A percentile compares a stretch with the other conserved stretches of the same genome.
Conservation (phyloP, 2,329 filamentous ascomycete species). For the Dothideomycetes sp. region DNA sequence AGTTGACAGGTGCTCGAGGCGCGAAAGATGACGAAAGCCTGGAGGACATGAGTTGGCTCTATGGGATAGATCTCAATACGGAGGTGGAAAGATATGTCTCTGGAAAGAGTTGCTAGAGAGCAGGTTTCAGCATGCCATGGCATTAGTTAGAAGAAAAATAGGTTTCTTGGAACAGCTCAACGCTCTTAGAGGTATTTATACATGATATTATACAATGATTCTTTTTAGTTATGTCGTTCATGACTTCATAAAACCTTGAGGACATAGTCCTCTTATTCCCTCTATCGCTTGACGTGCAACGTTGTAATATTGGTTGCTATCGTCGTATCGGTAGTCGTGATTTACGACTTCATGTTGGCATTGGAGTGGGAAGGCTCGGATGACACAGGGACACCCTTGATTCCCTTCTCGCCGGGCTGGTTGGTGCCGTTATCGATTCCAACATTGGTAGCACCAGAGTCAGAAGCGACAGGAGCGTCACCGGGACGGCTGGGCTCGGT, state of each 20-base stretch:
- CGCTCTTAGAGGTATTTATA: no score
- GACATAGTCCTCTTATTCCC: no score
- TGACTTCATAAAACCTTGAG: no score
- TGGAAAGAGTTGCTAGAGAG: no score
- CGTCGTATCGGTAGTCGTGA: no score
- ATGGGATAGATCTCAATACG: background rate
- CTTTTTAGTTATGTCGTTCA: no score
- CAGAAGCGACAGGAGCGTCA: conserved; percentile 26
- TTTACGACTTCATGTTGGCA: conserved; percentile 21
- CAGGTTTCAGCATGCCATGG: no score
- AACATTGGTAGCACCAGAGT: conserved; percentile 26
- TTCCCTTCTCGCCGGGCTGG: conserved; percentile 29
- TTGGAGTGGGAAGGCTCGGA: conserved; percentile 15
- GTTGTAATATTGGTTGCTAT: no score
- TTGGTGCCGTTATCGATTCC: conserved; percentile 24
- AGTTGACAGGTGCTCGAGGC: background rate
- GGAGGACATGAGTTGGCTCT: conserved; percentile 1
- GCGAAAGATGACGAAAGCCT: background rate
- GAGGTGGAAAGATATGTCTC: background rate
- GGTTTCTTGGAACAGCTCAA: no score
- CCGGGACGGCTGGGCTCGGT: conserved; percentile 23
- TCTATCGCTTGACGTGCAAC: no score
- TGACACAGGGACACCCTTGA: conserved; percentile 23
- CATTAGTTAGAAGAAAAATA: no score
- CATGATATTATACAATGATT: no score